A percentile compares a stretch with the other conserved stretches of the same genome.
Evolutionary conservation across 768 basidiomycete genomes (phyloP).

Genomic region (Rhodocollybia butyracea): DNA sequence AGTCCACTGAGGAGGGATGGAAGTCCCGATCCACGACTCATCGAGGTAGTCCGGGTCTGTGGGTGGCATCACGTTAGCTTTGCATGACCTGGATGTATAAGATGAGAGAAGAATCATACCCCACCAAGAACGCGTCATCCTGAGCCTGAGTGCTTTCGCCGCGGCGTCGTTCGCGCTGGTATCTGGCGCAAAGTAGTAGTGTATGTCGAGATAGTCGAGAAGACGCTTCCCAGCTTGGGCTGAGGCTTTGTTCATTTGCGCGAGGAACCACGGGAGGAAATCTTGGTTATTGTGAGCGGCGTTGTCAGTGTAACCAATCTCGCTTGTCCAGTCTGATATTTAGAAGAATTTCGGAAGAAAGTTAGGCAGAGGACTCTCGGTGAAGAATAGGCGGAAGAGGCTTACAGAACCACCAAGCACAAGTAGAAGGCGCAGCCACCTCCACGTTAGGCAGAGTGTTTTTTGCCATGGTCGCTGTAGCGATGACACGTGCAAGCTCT

Average conservation of each 20-base stretch:
- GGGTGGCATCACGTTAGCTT: neutral
- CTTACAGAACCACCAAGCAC: constrained; percentile 45
- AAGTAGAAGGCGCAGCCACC: constrained; percentile 46
- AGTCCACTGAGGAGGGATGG: constrained; percentile 36
- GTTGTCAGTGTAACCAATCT: constrained; percentile 44
- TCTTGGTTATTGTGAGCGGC: constrained; percentile 49
- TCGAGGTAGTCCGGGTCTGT: constrained; percentile 48
- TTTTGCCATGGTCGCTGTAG: constrained; percentile 39
- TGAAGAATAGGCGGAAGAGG: neutral
- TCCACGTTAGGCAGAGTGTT: constrained; percentile 39
- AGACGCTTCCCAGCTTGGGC: constrained; percentile 34
- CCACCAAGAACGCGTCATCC: constrained; percentile 51
- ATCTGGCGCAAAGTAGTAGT: constrained; percentile 53
- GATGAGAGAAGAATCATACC: constrained; percentile 21
- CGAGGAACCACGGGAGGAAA: constrained; percentile 52
- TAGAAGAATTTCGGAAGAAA: no score
- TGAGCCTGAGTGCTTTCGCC: constrained; percentile 46
- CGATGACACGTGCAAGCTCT: constrained; percentile 43
- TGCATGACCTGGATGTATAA: neutral
- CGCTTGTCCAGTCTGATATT: constrained; percentile 48
- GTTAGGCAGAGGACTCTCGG: neutral
- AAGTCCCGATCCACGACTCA: constrained; percentile 48
- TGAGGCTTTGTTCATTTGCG: constrained; percentile 39
- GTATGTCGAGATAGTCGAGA: constrained; percentile 54
- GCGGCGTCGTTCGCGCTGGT: constrained; percentile 51